Conservation (phyloP, 768 basidiomycete species). For the Lepiota subincarnata region DNA sequence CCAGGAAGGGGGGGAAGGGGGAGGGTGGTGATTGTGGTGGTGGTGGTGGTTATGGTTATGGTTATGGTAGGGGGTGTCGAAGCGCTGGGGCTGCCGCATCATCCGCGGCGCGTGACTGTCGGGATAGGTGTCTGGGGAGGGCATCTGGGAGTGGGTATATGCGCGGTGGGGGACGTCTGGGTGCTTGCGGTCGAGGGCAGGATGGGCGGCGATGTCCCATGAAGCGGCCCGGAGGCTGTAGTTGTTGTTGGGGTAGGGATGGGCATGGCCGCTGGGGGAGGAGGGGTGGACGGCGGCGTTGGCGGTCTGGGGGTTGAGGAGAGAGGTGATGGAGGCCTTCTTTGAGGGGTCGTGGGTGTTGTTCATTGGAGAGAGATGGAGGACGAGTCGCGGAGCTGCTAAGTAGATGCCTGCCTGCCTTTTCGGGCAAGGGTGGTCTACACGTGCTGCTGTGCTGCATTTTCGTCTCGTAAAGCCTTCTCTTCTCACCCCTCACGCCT, state of each 20-base stretch:
- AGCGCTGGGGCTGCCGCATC: slow-evolving; percentile 28
- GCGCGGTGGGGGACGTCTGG: slow-evolving; percentile 11
- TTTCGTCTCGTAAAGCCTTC: background rate
- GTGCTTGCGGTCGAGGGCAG: background rate
- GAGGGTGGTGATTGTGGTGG: slow-evolving; percentile 4
- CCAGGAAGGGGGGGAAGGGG: background rate
- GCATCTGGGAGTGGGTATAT: background rate
- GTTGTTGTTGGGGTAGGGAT: slow-evolving; percentile 17
- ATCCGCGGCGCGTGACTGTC: slow-evolving; percentile 22
- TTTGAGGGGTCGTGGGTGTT: slow-evolving; percentile 32
- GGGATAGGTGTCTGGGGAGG: slow-evolving; percentile 11
- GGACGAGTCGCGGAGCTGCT: background rate
- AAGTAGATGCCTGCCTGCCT: slow-evolving; percentile 4
- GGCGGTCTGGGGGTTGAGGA: slow-evolving; percentile 37
- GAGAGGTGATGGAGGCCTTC: slow-evolving; percentile 37
- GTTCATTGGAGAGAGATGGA: slow-evolving; percentile 22
- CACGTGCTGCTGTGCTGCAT: slow-evolving; percentile 4
- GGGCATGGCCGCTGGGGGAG: slow-evolving; percentile 17
- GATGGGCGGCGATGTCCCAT: slow-evolving; percentile 18
- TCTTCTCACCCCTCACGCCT: background rate
- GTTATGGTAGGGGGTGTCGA: slow-evolving; percentile 21
- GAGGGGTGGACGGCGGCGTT: slow-evolving; percentile 21
- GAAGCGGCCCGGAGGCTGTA: slow-evolving; percentile 17
- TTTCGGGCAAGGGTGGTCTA: background rate
- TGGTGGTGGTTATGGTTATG: slow-evolving; percentile 27